Evolutionary conservation across 176 grass and related monocot species (phyloP), one percentile per base, ranked within the genome.

Genomic region (Lolium rigidum): DNA sequence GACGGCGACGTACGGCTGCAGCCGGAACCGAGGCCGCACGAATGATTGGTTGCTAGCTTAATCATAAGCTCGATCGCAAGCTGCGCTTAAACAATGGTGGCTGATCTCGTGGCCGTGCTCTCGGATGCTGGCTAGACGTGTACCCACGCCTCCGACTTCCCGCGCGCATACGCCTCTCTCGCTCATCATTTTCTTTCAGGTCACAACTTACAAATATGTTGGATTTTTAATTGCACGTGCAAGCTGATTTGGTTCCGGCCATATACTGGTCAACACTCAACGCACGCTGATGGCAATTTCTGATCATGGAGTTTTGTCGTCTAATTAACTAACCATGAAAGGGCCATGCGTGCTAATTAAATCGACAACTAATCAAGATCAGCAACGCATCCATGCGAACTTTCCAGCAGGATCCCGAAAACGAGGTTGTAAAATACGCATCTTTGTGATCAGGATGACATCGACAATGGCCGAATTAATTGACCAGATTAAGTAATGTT

Each of bases 251-350:
- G 39, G 57, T 10, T 51, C 4, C 16, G 16, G 70, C 35, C 79
- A 70, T 20, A 70, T 21, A 6, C 35, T 9, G 77, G 78, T 75
- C 69, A 50, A 55, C 72, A 74, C 41, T 14, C 41, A 49, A 74
- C n/a, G 15, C 6, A 2, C 70, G 22, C 6, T 10, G 48, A 24
- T 14, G 51, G 70, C 50, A 54, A 14, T n/a, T 15, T 26, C 10
- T 41, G 73, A 74, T 88, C 86, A 37, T 28, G 55, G 80, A 88
- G 39, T 63, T 56, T 6, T 35, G 58, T 35, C n/a, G 8, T 1
- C 59, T 43, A 16, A 16, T 68, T 68, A 67, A 57, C 2, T 2
- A 47, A 43, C 62, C 14, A 46, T n/a, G 39, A 6, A 16, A 8
- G 38, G 38, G 9, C 17, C 21, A 60, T 61, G 28, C 58, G 20